Evolutionary conservation across 2,329 filamentous ascomycete genomes (phyloP), one percentile per base, ranked within the genome.

Genomic region (Herpotrichia juniperi): DNA sequence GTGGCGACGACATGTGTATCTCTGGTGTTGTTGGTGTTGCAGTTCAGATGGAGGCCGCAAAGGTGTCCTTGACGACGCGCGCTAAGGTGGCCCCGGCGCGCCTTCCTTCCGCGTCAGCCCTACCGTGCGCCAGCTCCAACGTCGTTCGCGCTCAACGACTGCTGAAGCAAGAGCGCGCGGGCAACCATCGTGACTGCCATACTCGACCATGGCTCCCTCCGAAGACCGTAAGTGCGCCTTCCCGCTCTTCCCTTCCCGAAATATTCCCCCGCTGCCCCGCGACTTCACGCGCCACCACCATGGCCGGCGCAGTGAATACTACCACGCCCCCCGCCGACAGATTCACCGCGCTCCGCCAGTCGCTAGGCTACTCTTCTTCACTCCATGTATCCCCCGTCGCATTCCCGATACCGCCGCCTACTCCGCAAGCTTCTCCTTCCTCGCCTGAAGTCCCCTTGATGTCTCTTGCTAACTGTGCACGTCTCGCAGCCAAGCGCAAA

Each of bases 401-500:
- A n/a, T n/a, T n/a, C n/a, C n/a, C n/a, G n/a, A n/a, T n/a, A n/a
- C n/a, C n/a, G n/a, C n/a, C n/a, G 47, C 46, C 35, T 16, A 30
- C 25, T 7, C 28, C 44, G 42, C 28, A n/a, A n/a, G n/a, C n/a
- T n/a, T n/a, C n/a, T 11, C 21, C 46, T 35, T 39, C 39, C 28
- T 28, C 22, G 9, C 35, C 32, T 39, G 19, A 35, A 28, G 24
- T 22, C 26, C 34, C 51, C 8, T n/a, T 28, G 2, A 22, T 22
- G 10, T 9, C 8, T 10, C 22, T 40, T 48, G 50, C 65, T 67
- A 51, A 71, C 59, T 39, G 2, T 30, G 21, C 7, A 8, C 42
- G 14, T 34, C 49, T 54, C 51, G n/a, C 56, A 71, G 79, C 75
- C 34, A 93, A 93, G 80, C 87, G 89, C 73, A 92, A 92, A 75